Evolutionary conservation across 371 early-diverging fungal genomes (phyloP), one percentile per base, ranked within the genome.

Genomic region (Syncephalastrum monosporum): DNA sequence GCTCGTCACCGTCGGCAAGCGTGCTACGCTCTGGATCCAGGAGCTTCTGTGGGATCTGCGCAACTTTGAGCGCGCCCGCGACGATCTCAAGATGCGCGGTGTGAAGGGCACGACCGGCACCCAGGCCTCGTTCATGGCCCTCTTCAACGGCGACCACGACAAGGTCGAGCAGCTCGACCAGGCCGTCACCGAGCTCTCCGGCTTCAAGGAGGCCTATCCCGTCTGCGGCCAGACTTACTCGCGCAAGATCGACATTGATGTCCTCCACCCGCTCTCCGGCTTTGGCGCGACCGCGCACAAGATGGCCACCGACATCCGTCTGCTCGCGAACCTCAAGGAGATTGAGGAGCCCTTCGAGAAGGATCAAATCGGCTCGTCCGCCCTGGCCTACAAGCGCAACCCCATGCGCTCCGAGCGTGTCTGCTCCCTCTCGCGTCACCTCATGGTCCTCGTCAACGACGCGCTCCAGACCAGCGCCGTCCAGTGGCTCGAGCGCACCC

Each of bases 311-410:
- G 99, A 98, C 69, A 89, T 98, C 60, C 89, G 99, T 53, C 82
- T 98, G 44, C 83, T 98, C 66, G 97, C 96, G 33, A 91, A 94
- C 69, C 75, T 96, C 65, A 98, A 98, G 85, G 98, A 98, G 71
- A 84, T 98, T 48, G 98, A 97, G 77, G 99, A 98, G 71, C 99
- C 97, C 21, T 97, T 98, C 60, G 97, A 97, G 75, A 94, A 92
- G 82, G 96, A 96, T 73, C 99, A 98, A 79, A 97, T 98, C 57
- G 98, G 98, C 13, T 90, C 91, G 42, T 95, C 95, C 38, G 99
- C 99, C 53, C 97, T 98, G 99, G 98, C 99, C 55, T 98, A 98
- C 82, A 98, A 98, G 90, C 92, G 98, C 67, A 98, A 98, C 84
- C 99, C 99, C 38, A 98, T 98, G 97, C 90, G 97, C 48, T 92